Base-by-base conservation (phyloP, 1,284 basidiomycete genomes). In the Malassezia equina region DNA sequence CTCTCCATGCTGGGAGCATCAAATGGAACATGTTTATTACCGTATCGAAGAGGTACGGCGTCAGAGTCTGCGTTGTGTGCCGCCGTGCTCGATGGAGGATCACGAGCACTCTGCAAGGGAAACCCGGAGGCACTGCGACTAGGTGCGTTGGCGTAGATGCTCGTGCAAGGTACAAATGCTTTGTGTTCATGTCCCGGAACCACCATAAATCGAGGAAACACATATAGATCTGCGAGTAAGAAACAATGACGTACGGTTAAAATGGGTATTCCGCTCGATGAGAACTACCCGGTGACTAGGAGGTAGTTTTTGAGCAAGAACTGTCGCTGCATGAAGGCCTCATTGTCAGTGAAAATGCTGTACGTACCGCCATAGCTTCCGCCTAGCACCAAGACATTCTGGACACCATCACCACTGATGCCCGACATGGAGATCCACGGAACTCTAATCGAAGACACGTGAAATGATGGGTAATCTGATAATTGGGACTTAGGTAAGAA, bases 141-240 rank as follows among this genome's bases (percentile, higher is more conserved):
- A 1, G 84, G 82, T 8, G 87, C 80, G 58, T 86, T 81, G 77
- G 90, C 89, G 80, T 87, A 90, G 83, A 91, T 87, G 59, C 62
- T 65, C 13, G 67, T 62, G 67, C 78, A 80, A 1, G 64, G 78
- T 75, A 76, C 81, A 74, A 87, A 84, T 11, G 74, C 77, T 60
- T 79, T 79, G 31, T 78, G 71, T 36, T 77, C 77, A 43, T 77
- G 77, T 7, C 75, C 60, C 5, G 77, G 73, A 7, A 78, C 54
- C 15, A 79, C 73, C 7, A 76, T 71, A 59, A 76, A 77, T 52
- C 79, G 76, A 1, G 79, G 82, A 46, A 84, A 78, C 47, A 81
- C 80, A 71, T 84, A 76, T 27, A 72, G 67, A 52, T 72, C 59
- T 60, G 3, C 3, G 8, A n/a, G 41, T 24, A 33, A 41, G n/a